A percentile compares a stretch with the other conserved stretches of the same genome.
Conservation (phyloP, 2,329 filamentous ascomycete species). For the Colletotrichum endophyticum region DNA sequence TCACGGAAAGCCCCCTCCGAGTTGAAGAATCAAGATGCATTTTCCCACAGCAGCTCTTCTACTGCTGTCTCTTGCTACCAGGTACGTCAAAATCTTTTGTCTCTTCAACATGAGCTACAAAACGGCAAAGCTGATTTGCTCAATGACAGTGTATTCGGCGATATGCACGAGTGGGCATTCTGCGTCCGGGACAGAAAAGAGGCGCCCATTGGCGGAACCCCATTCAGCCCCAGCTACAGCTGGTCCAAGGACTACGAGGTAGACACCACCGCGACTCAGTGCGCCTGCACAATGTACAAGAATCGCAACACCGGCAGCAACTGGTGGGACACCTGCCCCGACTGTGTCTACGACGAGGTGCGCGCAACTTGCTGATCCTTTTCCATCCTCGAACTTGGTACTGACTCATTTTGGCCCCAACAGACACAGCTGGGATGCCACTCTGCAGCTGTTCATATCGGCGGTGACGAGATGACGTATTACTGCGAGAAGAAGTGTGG, state of each 20-base stretch:
- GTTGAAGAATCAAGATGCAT: not conserved
- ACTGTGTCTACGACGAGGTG: slow-evolving; percentile 10
- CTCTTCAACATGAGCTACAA: not conserved
- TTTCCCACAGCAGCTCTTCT: not conserved
- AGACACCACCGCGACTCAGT: slow-evolving; percentile 4
- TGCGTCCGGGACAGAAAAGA: not conserved
- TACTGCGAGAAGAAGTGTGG: slow-evolving; percentile 21
- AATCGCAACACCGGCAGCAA: slow-evolving; percentile 21
- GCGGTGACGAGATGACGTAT: slow-evolving; percentile 19
- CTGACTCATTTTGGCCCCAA: not conserved
- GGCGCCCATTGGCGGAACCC: not conserved
- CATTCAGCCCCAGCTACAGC: not conserved
- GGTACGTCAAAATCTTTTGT: not conserved
- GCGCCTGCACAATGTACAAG: slow-evolving; percentile 18
- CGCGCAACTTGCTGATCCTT: not conserved
- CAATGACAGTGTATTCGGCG: not conserved
- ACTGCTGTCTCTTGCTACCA: not conserved
- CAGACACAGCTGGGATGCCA: slow-evolving; percentile 1
- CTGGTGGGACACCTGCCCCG: slow-evolving; percentile 20
- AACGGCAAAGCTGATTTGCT: not conserved
- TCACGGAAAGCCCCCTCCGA: not conserved
- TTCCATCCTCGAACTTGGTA: not conserved
- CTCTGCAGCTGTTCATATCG: slow-evolving; percentile 12
- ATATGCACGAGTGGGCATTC: not conserved
- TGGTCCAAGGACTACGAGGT: slow-evolving; percentile 13